Percentiles rank a stretch among this genome's conserved stretches.
These are phyloP conservation scores for Fusarium anthophilum DNA, from an alignment of 2,329 filamentous ascomycete genomes.

Conservation along the genomic window DNA sequence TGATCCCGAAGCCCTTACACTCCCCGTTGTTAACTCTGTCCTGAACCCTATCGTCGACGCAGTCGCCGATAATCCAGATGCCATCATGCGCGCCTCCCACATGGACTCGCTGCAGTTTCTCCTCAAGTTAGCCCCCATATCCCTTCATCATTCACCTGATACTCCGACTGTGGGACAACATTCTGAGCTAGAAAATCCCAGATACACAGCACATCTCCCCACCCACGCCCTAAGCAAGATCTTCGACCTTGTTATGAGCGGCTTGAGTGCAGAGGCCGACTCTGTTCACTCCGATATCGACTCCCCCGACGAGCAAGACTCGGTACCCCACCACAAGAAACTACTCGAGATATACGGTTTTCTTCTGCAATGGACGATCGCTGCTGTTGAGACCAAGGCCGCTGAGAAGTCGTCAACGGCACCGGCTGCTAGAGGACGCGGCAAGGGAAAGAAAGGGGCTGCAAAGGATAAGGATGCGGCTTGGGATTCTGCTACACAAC, in stretches of 20 bases:
- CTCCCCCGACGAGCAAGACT: constrained; percentile 85
- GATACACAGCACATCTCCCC: constrained; percentile 82
- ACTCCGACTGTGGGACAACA: constrained; percentile 39
- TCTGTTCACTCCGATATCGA: constrained; percentile 87
- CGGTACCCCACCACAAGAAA: constrained; percentile 86
- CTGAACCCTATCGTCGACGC: constrained; percentile 93
- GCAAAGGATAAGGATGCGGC: constrained; percentile 82
- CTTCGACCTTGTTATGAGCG: constrained; percentile 88
- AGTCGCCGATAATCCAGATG: constrained; percentile 90
- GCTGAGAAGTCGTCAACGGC: constrained; percentile 83
- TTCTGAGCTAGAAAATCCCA: constrained; percentile 66
- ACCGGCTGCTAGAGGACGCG: constrained; percentile 75
- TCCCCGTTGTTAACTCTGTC: constrained; percentile 80
- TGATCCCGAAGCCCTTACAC: constrained; percentile 84
- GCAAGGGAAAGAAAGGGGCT: constrained; percentile 80
- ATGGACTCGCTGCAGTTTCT: constrained; percentile 97
- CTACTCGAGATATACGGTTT: constrained; percentile 95
- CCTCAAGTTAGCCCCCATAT: constrained; percentile 85
- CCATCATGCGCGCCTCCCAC: constrained; percentile 77
- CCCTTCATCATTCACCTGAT: constrained; percentile 43
- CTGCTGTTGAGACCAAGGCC: constrained; percentile 92
- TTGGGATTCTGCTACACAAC: constrained; percentile 90
- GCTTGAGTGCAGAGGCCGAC: constrained; percentile 85
- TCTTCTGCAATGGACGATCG: constrained; percentile 92
- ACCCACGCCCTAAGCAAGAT: constrained; percentile 89